Evolutionary conservation across 352 stramenopile genomes (phyloP).

Genomic region (Phytophthora syringae): DNA sequence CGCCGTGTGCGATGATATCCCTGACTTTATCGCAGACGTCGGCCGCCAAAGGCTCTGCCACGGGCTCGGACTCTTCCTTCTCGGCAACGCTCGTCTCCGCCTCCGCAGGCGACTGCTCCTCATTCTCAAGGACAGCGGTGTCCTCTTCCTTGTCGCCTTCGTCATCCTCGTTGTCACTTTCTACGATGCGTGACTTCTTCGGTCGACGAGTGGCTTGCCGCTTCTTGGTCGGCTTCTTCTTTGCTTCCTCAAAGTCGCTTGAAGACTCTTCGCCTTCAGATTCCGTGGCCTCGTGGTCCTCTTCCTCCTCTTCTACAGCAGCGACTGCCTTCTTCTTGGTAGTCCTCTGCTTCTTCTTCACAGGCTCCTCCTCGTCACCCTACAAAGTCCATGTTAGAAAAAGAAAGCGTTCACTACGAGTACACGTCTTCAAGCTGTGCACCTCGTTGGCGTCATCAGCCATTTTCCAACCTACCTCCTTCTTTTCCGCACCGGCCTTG

Average conservation of each 20-base stretch:
- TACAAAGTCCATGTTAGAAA: not conserved
- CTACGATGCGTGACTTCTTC: slow-evolving; percentile 35
- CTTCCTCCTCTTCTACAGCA: slow-evolving; percentile 42
- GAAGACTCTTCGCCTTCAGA: slow-evolving; percentile 68
- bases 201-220: slow-evolving; percentile 35
- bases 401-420: not conserved
- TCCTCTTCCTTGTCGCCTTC: slow-evolving; percentile 28
- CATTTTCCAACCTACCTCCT: slow-evolving; percentile 38
- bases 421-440: not conserved
- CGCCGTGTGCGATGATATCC: slow-evolving; percentile 80
- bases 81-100: slow-evolving; percentile 15
- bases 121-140: slow-evolving; percentile 18
- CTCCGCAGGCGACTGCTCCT: slow-evolving; percentile 27
- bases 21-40: slow-evolving; percentile 72
- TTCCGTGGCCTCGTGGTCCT: slow-evolving; percentile 53
- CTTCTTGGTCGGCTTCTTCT: slow-evolving; percentile 45
- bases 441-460: not conserved
- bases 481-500: slow-evolving; percentile 38
- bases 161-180: slow-evolving; percentile 36
- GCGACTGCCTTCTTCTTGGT: slow-evolving; percentile 38
- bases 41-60: slow-evolving; percentile 35
- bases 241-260: slow-evolving; percentile 69
- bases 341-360: slow-evolving; percentile 58
- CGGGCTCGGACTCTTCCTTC: slow-evolving; percentile 23
- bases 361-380: slow-evolving; percentile 14